Conservation (phyloP, 2,329 filamentous ascomycete species). For the Colletotrichum sp. region DNA sequence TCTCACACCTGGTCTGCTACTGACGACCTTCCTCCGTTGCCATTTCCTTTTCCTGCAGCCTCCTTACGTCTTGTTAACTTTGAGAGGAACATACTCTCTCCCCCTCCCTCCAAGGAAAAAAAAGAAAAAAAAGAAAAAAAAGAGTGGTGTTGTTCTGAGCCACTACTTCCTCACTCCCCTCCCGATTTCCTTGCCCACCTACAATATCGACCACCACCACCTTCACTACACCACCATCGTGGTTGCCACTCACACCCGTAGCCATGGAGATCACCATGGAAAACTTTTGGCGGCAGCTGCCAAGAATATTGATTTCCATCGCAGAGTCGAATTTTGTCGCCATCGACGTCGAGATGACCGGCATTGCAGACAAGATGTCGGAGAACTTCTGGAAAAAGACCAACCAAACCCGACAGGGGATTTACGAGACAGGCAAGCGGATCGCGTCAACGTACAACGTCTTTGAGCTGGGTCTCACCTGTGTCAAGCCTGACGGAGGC, state of each 20-base stretch:
- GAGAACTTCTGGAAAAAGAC: neutral
- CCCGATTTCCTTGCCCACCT: neutral
- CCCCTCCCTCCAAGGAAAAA: neutral
- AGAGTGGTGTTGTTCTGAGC: neutral
- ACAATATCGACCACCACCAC: neutral
- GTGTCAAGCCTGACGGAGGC: slow-evolving; percentile 21
- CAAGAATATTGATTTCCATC: slow-evolving; percentile 32
- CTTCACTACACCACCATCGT: neutral
- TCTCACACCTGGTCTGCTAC: neutral
- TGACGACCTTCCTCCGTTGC: neutral
- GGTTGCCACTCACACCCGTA: neutral
- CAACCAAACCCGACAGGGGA: neutral
- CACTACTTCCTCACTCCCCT: neutral
- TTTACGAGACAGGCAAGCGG: slow-evolving; percentile 31
- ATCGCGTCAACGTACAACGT: slow-evolving; percentile 35
- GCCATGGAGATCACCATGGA: slow-evolving; percentile 23
- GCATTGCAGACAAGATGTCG: neutral
- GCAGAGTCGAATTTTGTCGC: slow-evolving; percentile 33
- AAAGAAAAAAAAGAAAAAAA: neutral
- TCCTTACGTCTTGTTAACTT: neutral
- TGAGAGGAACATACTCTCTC: neutral
- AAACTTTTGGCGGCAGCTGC: slow-evolving; percentile 28
- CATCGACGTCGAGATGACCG: slow-evolving; percentile 42
- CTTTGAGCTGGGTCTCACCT: slow-evolving; percentile 42
- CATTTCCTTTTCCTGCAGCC: neutral